Evolutionary conservation across 495 filamentous ascomycete genomes (phyloP).

Genomic region (Aspergillus sparsus): DNA sequence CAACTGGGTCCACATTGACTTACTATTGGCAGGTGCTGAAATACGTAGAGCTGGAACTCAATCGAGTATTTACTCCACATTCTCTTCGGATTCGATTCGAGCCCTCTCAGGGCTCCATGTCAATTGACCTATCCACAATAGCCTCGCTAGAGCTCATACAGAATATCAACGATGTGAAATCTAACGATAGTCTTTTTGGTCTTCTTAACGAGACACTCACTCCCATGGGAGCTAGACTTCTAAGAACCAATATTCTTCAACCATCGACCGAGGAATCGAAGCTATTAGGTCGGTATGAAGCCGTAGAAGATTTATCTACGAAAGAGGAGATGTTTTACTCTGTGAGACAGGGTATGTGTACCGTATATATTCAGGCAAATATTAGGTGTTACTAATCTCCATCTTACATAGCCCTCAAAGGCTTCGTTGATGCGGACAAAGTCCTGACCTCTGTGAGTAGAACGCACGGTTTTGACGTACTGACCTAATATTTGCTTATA

Average conservation of each 20-base stretch:
- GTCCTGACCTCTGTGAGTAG: conserved; percentile 38
- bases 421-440: conserved; percentile 58
- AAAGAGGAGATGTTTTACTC: conserved; percentile 88
- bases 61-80: conserved; percentile 67
- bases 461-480: neutral
- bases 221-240: conserved; percentile 80
- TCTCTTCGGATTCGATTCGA: conserved; percentile 84
- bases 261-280: conserved; percentile 73
- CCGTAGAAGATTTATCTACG: conserved; percentile 77
- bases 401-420: conserved; percentile 59
- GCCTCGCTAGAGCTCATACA: conserved; percentile 85
- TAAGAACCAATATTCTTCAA: conserved; percentile 82
- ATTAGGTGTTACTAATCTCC: neutral
- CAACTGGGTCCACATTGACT: neutral
- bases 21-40: conserved; percentile 64
- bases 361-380: neutral
- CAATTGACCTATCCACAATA: conserved; percentile 86
- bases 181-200: conserved; percentile 77
- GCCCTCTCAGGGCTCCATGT: conserved; percentile 91
- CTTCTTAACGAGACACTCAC: conserved; percentile 82
- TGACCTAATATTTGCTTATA: conserved; percentile 26
- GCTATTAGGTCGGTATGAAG: conserved; percentile 70
- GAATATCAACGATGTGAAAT: conserved; percentile 74
- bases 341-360: conserved; percentile 59
- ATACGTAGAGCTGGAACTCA: conserved; percentile 70